Percentiles rank a stretch among this genome's conserved stretches.
These are phyloP conservation scores for Nitzschia sp. DNA, from an alignment of 108 stramenopile genomes.

Conservation along the genomic window DNA sequence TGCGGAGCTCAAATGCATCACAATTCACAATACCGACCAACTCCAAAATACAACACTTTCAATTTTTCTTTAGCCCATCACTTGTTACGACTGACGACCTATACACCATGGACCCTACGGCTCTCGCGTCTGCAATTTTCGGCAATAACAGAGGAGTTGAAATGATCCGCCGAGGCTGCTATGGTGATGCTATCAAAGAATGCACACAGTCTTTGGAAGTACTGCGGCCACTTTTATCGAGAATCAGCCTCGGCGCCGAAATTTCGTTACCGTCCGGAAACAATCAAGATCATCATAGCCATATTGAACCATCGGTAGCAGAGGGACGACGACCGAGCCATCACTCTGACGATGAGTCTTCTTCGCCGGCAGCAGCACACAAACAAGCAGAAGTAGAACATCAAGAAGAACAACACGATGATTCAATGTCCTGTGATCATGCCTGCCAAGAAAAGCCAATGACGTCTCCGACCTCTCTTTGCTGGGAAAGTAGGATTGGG, in stretches of 20 bases:
- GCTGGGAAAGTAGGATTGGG: no score
- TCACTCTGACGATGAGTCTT: no score
- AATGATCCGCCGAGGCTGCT: not conserved
- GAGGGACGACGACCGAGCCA: not conserved
- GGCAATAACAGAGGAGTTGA: constrained; percentile 9
- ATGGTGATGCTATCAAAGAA: constrained; percentile 15
- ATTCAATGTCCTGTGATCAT: not conserved
- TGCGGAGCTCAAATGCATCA: no score
- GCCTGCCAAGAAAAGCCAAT: no score
- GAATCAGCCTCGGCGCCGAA: not conserved
- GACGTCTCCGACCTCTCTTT: not conserved
- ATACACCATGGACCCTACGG: no score
- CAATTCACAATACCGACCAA: no score
- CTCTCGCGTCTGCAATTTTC: not conserved
- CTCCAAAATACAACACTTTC: no score
- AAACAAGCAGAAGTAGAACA: not conserved
- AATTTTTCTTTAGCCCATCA: no score
- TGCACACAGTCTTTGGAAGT: constrained; percentile 12
- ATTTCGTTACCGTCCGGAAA: no score
- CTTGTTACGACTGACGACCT: no score
- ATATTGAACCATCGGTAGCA: not conserved
- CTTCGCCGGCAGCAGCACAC: not conserved
- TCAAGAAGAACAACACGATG: not conserved
- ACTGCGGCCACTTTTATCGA: not conserved
- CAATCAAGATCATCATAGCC: no score